phyloP scores from a whole-genome alignment of 1,284 basidiomycete genomes.

The Inonotus obliquus region DNA sequence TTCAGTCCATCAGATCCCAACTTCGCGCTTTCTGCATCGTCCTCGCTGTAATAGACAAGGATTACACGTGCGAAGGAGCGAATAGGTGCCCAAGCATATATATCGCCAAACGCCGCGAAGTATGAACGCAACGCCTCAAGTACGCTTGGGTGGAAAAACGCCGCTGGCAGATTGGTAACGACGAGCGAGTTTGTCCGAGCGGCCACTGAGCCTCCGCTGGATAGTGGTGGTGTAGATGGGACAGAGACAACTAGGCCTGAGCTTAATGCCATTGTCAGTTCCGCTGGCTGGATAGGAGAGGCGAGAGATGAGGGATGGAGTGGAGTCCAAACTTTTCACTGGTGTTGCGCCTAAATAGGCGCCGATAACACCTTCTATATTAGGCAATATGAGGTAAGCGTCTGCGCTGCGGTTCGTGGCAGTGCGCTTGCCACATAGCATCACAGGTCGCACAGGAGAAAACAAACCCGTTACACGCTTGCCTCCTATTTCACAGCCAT shows the following conservation, averaged over 20 bases:
- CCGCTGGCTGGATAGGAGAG: background rate
- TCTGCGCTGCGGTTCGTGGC: too few species aligned
- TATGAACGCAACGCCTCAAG: slow-evolving; percentile 63
- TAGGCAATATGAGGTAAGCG: background rate
- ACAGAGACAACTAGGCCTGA: slow-evolving; percentile 6
- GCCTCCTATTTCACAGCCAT: too few species aligned
- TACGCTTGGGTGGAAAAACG: slow-evolving; percentile 66
- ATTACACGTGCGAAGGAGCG: slow-evolving; percentile 78
- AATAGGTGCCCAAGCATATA: slow-evolving; percentile 85
- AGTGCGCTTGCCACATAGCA: too few species aligned
- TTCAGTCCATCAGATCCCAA: slow-evolving; percentile 54
- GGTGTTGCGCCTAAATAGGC: too few species aligned
- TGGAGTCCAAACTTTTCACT: too few species aligned
- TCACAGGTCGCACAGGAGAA: too few species aligned
- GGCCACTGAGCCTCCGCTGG: slow-evolving; percentile 13
- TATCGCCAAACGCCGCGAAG: slow-evolving; percentile 68
- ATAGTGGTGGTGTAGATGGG: slow-evolving; percentile 16
- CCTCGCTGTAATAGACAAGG: slow-evolving; percentile 67
- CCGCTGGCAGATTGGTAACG: slow-evolving; percentile 56
- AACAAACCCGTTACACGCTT: too few species aligned
- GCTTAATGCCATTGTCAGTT: background rate
- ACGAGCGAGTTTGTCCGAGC: slow-evolving; percentile 63
- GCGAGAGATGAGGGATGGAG: background rate
- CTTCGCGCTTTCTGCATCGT: slow-evolving; percentile 64
- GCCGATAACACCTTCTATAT: too few species aligned